These are phyloP conservation scores for Plectosphaerella plurivora DNA, from an alignment of 2,329 filamentous ascomycete genomes.

Conservation along the genomic window DNA sequence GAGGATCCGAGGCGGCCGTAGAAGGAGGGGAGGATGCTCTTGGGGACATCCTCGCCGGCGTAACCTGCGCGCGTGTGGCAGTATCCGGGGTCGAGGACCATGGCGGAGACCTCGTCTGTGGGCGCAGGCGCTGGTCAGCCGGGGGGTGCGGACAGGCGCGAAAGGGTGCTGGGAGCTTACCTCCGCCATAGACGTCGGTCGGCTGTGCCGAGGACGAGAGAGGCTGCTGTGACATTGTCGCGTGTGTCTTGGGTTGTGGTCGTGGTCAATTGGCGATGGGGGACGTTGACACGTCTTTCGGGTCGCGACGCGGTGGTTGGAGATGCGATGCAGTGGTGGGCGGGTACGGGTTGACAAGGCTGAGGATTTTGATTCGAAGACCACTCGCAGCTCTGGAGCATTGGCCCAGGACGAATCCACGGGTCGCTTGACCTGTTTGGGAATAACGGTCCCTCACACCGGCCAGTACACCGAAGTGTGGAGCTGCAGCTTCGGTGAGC, in stretches of 20 bases:
- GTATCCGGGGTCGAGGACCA: constrained; percentile 94
- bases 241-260: background rate
- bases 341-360: constrained; percentile 8
- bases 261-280: constrained; percentile 6
- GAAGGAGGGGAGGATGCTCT: constrained; percentile 85
- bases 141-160: background rate
- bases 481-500: too few species aligned
- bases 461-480: too few species aligned
- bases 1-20: constrained; percentile 63
- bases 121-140: constrained; percentile 2
- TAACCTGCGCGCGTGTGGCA: constrained; percentile 90
- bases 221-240: constrained; percentile 51
- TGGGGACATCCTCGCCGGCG: constrained; percentile 94
- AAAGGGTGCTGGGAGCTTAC: constrained; percentile 26
- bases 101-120: constrained; percentile 91
- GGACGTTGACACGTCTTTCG: constrained; percentile 6
- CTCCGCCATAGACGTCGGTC: constrained; percentile 61
- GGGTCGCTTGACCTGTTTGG: too few species aligned
- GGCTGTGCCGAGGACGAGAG: constrained; percentile 52
- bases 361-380: constrained; percentile 3
- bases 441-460: too few species aligned
- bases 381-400: background rate
- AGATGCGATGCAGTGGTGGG: background rate
- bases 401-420: background rate
- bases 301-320: constrained; percentile 10